Evolutionary conservation across 2,329 filamentous ascomycete species (phyloP).

Genomic region (Talaromyces sp.): DNA sequence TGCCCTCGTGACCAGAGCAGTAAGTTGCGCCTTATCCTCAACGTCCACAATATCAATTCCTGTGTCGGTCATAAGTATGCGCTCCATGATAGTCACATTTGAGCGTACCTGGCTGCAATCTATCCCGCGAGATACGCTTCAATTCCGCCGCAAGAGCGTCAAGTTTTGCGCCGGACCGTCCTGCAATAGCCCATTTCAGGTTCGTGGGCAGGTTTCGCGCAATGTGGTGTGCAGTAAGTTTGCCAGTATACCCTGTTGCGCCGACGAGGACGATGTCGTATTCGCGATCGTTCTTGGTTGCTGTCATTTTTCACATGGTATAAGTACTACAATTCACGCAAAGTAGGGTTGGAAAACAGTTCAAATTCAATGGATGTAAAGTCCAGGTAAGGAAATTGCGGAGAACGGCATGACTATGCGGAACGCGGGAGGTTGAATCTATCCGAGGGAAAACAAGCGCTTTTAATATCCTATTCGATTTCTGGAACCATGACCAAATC

Average conservation of each 20-base stretch:
- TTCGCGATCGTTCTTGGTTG: constrained; percentile 36
- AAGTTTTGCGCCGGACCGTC: constrained; percentile 73
- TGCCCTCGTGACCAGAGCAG: constrained; percentile 54
- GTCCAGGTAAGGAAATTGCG: neutral
- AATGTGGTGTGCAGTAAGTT: constrained; percentile 73
- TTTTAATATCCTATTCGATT: too few relatives aligned
- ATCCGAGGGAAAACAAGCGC: neutral
- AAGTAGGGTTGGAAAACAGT: neutral
- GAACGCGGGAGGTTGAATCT: neutral
- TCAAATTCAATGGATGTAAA: neutral
- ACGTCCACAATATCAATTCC: constrained; percentile 66
- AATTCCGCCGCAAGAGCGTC: constrained; percentile 50
- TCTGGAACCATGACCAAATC: too few relatives aligned
- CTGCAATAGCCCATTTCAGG: constrained; percentile 83
- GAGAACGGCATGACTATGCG: neutral
- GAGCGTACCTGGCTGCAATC: constrained; percentile 1
- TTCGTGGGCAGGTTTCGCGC: constrained; percentile 67
- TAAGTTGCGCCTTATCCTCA: constrained; percentile 57
- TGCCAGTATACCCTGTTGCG: constrained; percentile 80
- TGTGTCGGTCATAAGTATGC: constrained; percentile 29
- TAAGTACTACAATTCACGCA: neutral
- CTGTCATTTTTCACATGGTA: constrained; percentile 27
- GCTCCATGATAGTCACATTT: constrained; percentile 33
- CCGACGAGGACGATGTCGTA: constrained; percentile 68
- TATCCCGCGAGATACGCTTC: neutral